phyloP scores from a whole-genome alignment of 2,329 filamentous ascomycete species.

The Immersiporthe knoxdaviesiana region DNA sequence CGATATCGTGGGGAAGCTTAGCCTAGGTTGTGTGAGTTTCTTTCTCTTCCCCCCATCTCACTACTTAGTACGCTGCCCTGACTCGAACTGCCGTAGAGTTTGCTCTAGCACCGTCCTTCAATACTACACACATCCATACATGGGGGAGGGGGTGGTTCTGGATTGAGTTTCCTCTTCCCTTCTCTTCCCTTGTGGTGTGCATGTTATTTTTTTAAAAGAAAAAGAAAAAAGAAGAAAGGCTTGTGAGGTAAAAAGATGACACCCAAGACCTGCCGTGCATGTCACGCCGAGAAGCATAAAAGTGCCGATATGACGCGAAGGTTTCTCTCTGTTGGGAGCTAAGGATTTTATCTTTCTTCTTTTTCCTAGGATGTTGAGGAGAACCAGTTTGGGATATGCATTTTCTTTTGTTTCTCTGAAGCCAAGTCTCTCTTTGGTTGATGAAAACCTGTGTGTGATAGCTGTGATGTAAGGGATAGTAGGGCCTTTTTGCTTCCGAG shows the following conservation, averaged over 20 bases:
- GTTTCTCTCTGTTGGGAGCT: background rate
- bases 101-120: background rate
- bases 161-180: background rate
- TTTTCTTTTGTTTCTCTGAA: background rate
- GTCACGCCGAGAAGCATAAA: background rate
- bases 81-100: background rate
- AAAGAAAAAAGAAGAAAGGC: no score
- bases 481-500: background rate
- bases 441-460: background rate
- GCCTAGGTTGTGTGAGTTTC: background rate
- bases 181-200: background rate
- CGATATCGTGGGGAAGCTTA: conserved; percentile 10
- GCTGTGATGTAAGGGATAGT: background rate
- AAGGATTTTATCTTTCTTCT: background rate
- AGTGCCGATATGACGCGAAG: background rate
- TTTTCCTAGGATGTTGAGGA: no score
- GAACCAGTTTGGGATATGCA: no score
- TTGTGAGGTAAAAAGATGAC: background rate
- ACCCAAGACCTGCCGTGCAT: background rate
- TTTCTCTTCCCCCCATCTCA: background rate
- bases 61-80: background rate
- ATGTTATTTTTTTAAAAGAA: no score
- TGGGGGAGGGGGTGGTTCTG: background rate
- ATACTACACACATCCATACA: no score
- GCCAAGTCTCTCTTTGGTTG: background rate